These are phyloP conservation scores for Brassica balearica DNA, from an alignment of 441 rosid species.

Conservation along the genomic window DNA sequence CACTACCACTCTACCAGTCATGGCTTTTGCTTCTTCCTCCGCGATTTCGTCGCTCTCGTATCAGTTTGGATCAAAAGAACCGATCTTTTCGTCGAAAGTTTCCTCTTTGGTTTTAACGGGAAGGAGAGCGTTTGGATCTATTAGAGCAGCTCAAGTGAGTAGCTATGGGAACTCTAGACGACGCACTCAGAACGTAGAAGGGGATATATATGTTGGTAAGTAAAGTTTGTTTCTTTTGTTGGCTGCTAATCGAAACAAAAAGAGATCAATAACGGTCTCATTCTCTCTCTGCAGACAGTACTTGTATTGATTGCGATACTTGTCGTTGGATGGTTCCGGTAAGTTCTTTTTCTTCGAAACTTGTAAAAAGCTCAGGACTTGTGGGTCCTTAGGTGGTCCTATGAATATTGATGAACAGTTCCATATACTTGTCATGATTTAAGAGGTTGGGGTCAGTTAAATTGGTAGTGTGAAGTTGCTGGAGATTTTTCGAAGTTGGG, in stretches of 20 bases:
- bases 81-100: constrained; percentile 6
- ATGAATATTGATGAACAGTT: constrained; percentile 9
- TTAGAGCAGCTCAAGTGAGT: constrained; percentile 44
- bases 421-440: constrained; percentile 18
- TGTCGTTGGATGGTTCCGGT: constrained; percentile 90
- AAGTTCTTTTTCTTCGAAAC: constrained; percentile 13
- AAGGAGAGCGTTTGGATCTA: constrained; percentile 32
- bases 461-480: constrained; percentile 12
- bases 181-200: constrained; percentile 56
- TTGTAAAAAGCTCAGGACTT: constrained; percentile 13
- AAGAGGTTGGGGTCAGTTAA: constrained; percentile 6
- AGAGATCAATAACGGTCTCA: background rate
- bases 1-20: constrained; percentile 3
- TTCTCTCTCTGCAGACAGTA: constrained; percentile 46
- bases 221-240: background rate
- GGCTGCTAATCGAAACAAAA: background rate
- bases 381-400: constrained; percentile 24
- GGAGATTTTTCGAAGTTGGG: background rate
- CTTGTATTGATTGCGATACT: constrained; percentile 78
- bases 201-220: constrained; percentile 60
- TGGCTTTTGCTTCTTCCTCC: constrained; percentile 33
- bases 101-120: constrained; percentile 1
- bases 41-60: constrained; percentile 3
- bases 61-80: constrained; percentile 9
- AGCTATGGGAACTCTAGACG: constrained; percentile 29